Evolutionary conservation across 2,329 filamentous ascomycete genomes (phyloP), one percentile per base, ranked within the genome.

Genomic region (Neonectria ditissima): DNA sequence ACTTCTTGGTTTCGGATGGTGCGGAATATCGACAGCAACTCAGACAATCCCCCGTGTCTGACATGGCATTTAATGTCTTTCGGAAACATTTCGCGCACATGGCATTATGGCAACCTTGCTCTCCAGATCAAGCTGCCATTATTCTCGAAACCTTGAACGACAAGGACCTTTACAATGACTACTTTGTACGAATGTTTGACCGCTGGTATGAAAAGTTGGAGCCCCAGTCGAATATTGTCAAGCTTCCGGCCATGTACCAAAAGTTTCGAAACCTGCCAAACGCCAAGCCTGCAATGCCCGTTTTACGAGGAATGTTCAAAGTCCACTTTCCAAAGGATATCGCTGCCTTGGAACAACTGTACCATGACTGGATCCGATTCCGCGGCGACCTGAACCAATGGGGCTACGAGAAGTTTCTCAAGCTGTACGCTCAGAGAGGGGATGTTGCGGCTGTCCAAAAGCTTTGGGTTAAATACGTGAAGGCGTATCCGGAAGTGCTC

Each of bases 401-500:
- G 74, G 83, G 79, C 0, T 87, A 81, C 63, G 80, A 82, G 61
- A 83, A 79, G 67, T 86, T 80, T 62, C 75, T 87, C 56, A 78
- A 77, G 4, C 83, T 85, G 44, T 83, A 87, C 65, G 83, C 85
- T 14, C 64, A 72, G 8, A 75, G 76, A 5, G 86, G 86, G 16
- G 81, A 88, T 68, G 76, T 82, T n/a, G 73, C 75, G 34, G 74
- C 78, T 16, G 81, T 86, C 3, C 77, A 79, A 45, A 76, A 76
- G 7, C 68, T 88, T 22, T 86, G 83, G 80, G 71, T 75, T 13
- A 77, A 82, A 48, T 86, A 81, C 52, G 74, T 77, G 10, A 57
- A 73, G 20, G 65, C 74, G 1, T 82, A 79, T 34, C 77, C 80
- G 2, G 69, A 77, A 11, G 67, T 79, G 11, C 61, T 81, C 8